Base-by-base conservation (phyloP, 805 yeast genomes). In the Cyberlindnera euphorbiiphila region DNA sequence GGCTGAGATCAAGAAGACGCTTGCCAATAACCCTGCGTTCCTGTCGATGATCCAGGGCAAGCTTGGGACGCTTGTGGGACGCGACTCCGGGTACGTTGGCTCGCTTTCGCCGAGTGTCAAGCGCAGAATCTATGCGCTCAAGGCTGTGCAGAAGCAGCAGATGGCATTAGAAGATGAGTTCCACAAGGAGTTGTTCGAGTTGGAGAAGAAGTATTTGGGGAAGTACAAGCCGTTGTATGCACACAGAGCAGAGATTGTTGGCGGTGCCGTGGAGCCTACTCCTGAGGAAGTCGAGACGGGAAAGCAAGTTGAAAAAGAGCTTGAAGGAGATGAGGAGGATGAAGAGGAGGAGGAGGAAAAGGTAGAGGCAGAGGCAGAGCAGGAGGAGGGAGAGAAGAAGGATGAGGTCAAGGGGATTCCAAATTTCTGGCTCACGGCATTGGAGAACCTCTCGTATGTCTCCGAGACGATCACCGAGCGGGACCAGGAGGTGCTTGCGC, bases 361-460 rank as follows among this genome's bases (percentile, higher is more conserved):
- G 9, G 71, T 63, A 4, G 67, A 59, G 9, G 65, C 61, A 14
- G 67, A 59, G 18, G 72, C 64, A 14, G 69, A 61, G 5, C 71
- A 61, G 2, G 72, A 63, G 9, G 73, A 61, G 5, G 74, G 64
- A 13, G 72, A 62, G n/a, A 73, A 63, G 22, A 58, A 56, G 1
- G 69, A 61, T 21, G 68, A 62, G 15, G 64, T 69, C 34, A 70
- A 69, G 45, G 98, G 98, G 47, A 76, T 93, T 50, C 98, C 98
- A 41, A 79, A 84, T 33, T 93, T 93, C 71, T 93, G 98, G 98
- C 72, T 91, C 54, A 93, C 98, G 14, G 95, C 98, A 6, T 69
- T 93, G 63, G 91, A 84, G 61, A 93, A 89, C 65, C 69, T 93
- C 51, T 76, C 79, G 20, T 78, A 85, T 20, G 77, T 89, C 33